Percentiles rank a stretch among this genome's conserved stretches.
These are phyloP conservation scores for Sideroxylon spinosum DNA, from an alignment of 179 eudicot species.

Conservation along the genomic window DNA sequence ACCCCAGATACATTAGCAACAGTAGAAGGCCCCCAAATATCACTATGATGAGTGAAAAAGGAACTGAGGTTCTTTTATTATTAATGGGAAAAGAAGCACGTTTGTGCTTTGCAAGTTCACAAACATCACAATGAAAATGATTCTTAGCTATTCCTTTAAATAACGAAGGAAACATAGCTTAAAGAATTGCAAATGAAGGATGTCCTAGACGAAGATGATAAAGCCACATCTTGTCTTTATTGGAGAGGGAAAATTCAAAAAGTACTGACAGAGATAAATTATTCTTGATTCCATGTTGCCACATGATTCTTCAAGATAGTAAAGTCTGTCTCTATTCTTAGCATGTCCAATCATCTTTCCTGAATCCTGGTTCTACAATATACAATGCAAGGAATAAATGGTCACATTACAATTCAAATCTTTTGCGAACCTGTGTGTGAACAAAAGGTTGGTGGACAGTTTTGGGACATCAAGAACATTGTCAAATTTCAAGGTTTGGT, in stretches of 20 bases:
- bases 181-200: background rate
- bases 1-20: background rate
- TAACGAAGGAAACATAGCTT: no score
- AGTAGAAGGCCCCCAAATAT: background rate
- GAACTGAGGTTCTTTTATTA: background rate
- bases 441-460: background rate
- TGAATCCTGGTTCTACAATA: background rate
- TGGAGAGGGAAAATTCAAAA: background rate
- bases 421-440: background rate
- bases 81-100: background rate
- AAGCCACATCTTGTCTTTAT: background rate
- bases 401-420: background rate
- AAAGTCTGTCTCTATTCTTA: background rate
- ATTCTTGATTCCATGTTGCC: background rate
- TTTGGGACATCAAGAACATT: background rate
- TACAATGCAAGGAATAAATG: background rate
- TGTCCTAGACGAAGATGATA: background rate
- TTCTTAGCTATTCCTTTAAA: no score
- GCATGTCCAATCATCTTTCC: constrained; percentile 4
- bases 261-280: background rate
- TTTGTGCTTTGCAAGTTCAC: background rate
- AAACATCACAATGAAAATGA: background rate
- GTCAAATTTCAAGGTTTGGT: no score
- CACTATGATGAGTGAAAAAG: background rate
- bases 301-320: background rate